Conservation (phyloP, 2,329 filamentous ascomycete species). For the Fusarium guadeloupense region DNA sequence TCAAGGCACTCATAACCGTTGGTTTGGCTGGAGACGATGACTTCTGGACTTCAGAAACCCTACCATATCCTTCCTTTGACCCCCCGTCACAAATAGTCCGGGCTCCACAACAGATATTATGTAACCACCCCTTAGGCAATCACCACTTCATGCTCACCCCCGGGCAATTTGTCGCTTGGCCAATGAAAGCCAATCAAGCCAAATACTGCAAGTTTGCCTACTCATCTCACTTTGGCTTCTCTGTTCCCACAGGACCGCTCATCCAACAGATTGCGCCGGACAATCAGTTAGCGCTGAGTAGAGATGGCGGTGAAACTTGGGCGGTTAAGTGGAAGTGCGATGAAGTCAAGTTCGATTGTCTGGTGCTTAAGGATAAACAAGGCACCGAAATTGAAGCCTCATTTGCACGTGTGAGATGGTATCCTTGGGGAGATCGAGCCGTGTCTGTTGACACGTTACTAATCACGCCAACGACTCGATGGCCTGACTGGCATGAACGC, state of each 20-base stretch:
- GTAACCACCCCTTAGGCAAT: constrained; percentile 45
- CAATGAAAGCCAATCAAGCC: constrained; percentile 53
- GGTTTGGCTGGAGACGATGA: constrained; percentile 48
- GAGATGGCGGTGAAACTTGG: constrained; percentile 47
- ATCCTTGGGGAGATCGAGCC: constrained; percentile 42
- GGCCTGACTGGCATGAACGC: constrained; percentile 49
- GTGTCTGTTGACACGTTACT: constrained; percentile 43
- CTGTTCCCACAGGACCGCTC: constrained; percentile 51
- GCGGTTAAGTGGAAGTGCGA: constrained; percentile 44
- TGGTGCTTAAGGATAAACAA: not conserved
- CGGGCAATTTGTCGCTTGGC: constrained; percentile 51
- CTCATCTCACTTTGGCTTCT: constrained; percentile 58
- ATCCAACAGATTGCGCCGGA: constrained; percentile 49
- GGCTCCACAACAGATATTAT: constrained; percentile 56
- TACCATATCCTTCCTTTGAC: constrained; percentile 29
- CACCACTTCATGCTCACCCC: constrained; percentile 57
- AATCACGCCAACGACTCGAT: constrained; percentile 43
- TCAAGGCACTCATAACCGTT: constrained; percentile 59
- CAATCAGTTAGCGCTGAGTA: constrained; percentile 44
- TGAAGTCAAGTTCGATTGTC: not conserved
- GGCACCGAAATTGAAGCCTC: rapidly evolving
- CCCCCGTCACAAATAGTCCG: constrained; percentile 7
- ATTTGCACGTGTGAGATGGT: constrained; percentile 25
- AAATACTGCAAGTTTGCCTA: constrained; percentile 61
- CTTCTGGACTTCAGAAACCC: constrained; percentile 58